A percentile compares a stretch with the other conserved stretches of the same genome.
Evolutionary conservation across 306 rosid genomes (phyloP).

Genomic region (Sechiopsis laciniata): DNA sequence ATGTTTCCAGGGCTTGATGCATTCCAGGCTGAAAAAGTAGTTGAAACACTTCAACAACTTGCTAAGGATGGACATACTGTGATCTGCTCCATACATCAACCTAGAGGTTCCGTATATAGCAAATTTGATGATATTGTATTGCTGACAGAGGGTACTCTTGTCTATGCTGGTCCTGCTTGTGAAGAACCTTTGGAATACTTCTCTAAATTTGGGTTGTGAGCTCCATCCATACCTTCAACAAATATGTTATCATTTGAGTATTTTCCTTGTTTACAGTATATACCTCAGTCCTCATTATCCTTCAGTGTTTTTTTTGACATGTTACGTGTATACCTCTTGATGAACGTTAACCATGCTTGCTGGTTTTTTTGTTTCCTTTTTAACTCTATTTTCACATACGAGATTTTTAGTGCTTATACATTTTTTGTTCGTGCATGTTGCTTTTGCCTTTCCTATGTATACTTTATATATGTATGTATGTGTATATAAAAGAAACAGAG

Average conservation of each 20-base stretch:
- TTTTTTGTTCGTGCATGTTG: background rate
- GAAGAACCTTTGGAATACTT: slow-evolving; percentile 68
- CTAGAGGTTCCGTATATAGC: slow-evolving; percentile 77
- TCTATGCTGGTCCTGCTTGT: slow-evolving; percentile 80
- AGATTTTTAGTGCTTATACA: background rate
- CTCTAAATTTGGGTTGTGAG: slow-evolving; percentile 68
- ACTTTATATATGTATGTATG: too few relatives aligned
- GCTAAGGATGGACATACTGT: slow-evolving; percentile 93
- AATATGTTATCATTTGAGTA: slow-evolving; percentile 1
- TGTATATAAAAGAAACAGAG: too few relatives aligned
- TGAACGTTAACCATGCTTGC: background rate
- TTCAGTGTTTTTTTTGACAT: background rate
- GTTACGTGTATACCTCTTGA: background rate
- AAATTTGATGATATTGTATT: slow-evolving; percentile 84
- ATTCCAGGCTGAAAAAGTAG: slow-evolving; percentile 91
- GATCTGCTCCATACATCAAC: slow-evolving; percentile 90
- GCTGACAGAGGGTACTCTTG: slow-evolving; percentile 82
- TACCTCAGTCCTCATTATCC: background rate
- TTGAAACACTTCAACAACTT: slow-evolving; percentile 81
- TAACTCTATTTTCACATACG: background rate
- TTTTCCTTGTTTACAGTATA: slow-evolving; percentile 3
- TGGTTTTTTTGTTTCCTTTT: background rate
- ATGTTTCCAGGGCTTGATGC: slow-evolving; percentile 81
- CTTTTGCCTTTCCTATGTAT: background rate
- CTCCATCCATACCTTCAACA: slow-evolving; percentile 24